Conservation (phyloP, 2,329 filamentous ascomycete species). For the Aspergillus unguis region DNA sequence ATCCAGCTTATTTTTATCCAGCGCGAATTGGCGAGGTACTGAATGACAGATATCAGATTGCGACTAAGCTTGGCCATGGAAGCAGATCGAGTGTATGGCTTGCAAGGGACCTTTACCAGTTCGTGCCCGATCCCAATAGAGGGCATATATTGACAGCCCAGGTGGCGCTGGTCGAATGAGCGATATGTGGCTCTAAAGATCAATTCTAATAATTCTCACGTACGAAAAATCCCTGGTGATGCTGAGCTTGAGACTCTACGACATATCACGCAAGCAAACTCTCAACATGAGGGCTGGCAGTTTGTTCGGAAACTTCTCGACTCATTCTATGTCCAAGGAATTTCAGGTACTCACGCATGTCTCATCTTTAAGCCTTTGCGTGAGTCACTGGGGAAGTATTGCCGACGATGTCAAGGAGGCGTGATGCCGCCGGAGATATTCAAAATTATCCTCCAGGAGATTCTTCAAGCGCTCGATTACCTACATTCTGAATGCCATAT, state of each 20-base stretch:
- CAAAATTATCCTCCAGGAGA: slow-evolving; percentile 29
- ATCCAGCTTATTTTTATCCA: slow-evolving; percentile 14
- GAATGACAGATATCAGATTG: slow-evolving; percentile 35
- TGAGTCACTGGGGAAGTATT: slow-evolving; percentile 33
- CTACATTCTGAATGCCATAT: slow-evolving; percentile 39
- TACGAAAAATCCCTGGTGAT: slow-evolving; percentile 17
- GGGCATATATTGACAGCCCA: not conserved
- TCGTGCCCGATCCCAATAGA: not conserved
- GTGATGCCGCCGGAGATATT: slow-evolving; percentile 28
- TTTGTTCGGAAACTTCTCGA: slow-evolving; percentile 34
- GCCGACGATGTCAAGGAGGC: slow-evolving; percentile 23
- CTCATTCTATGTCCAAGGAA: slow-evolving; percentile 29
- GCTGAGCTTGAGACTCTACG: slow-evolving; percentile 30
- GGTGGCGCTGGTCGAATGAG: slow-evolving; percentile 23
- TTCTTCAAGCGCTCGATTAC: slow-evolving; percentile 38
- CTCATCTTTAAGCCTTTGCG: slow-evolving; percentile 36
- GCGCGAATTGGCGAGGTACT: slow-evolving; percentile 22
- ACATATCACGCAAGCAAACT: slow-evolving; percentile 27
- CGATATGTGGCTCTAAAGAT: slow-evolving; percentile 36
- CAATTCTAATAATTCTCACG: slow-evolving; percentile 24
- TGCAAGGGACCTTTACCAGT: slow-evolving; percentile 29
- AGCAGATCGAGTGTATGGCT: slow-evolving; percentile 43
- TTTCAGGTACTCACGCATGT: slow-evolving; percentile 32
- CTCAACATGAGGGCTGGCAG: slow-evolving; percentile 27
- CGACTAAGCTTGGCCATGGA: slow-evolving; percentile 41